Conservation (phyloP, 805 yeast genomes). For the Maudiozyma turicensis region DNA sequence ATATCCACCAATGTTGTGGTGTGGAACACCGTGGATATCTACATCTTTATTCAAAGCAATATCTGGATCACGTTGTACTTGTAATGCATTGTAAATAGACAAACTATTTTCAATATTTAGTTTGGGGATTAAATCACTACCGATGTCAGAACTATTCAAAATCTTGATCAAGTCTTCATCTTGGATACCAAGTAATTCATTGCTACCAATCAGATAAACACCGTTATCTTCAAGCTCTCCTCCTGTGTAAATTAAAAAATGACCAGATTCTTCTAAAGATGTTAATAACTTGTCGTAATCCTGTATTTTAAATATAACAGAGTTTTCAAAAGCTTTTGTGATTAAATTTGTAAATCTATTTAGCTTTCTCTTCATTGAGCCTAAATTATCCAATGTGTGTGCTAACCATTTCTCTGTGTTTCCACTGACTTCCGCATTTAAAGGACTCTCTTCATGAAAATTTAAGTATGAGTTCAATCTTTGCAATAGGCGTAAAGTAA, state of each 20-base stretch:
- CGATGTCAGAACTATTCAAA: slow-evolving; percentile 39
- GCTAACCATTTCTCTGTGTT: slow-evolving; percentile 57
- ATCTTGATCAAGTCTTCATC: slow-evolving; percentile 37
- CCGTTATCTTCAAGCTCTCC: slow-evolving; percentile 61
- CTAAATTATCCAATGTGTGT: slow-evolving; percentile 58
- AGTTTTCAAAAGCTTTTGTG: slow-evolving; percentile 63
- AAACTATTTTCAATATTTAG: slow-evolving; percentile 25
- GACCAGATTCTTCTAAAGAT: slow-evolving; percentile 53
- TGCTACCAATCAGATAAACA: slow-evolving; percentile 68
- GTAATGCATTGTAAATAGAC: slow-evolving; percentile 19
- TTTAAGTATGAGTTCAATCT: slow-evolving; percentile 62
- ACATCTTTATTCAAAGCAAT: slow-evolving; percentile 24
- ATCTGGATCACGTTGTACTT: slow-evolving; percentile 16
- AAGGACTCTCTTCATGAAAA: slow-evolving; percentile 61
- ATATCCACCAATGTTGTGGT: slow-evolving; percentile 14
- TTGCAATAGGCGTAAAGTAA: slow-evolving; percentile 59
- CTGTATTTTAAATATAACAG: slow-evolving; percentile 50
- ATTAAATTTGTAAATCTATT: slow-evolving; percentile 65
- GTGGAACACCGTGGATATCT: slow-evolving; percentile 20
- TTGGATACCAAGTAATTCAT: slow-evolving; percentile 30
- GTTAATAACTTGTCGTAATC: slow-evolving; percentile 45
- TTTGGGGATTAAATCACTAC: slow-evolving; percentile 37
- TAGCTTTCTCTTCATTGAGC: slow-evolving; percentile 70
- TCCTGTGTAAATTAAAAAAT: slow-evolving; percentile 69
- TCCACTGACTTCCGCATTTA: slow-evolving; percentile 29